These are phyloP conservation scores for Fonsecaea monophora DNA, from an alignment of 2,329 filamentous ascomycete genomes.

Conservation along the genomic window DNA sequence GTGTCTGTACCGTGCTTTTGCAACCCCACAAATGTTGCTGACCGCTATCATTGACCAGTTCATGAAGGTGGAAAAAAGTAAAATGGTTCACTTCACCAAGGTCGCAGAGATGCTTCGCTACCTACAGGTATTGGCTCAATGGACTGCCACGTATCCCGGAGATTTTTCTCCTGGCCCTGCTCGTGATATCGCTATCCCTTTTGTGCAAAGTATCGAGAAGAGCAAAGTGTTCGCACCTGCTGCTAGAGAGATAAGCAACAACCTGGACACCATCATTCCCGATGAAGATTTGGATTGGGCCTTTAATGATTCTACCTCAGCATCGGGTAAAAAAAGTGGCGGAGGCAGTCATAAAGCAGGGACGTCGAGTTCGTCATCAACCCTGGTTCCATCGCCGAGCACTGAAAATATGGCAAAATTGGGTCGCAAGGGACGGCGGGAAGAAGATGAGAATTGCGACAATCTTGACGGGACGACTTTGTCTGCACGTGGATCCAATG, in stretches of 20 bases:
- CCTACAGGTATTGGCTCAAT: slow-evolving; percentile 82
- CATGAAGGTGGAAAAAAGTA: slow-evolving; percentile 74
- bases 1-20: slow-evolving; percentile 92
- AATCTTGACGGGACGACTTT: slow-evolving; percentile 43
- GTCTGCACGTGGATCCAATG: slow-evolving; percentile 48
- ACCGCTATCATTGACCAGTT: slow-evolving; percentile 70
- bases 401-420: slow-evolving; percentile 27
- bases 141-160: slow-evolving; percentile 87
- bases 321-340: slow-evolving; percentile 22
- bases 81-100: slow-evolving; percentile 75
- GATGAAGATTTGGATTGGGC: slow-evolving; percentile 95
- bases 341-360: slow-evolving; percentile 22
- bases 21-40: slow-evolving; percentile 78
- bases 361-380: slow-evolving; percentile 29
- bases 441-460: slow-evolving; percentile 42
- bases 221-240: slow-evolving; percentile 84
- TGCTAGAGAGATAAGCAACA: slow-evolving; percentile 79
- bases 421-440: slow-evolving; percentile 47
- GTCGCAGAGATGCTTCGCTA: slow-evolving; percentile 83
- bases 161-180: slow-evolving; percentile 86
- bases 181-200: slow-evolving; percentile 72
- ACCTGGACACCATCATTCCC: slow-evolving; percentile 76
- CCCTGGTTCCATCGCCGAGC: slow-evolving; percentile 21
- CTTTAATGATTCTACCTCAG: slow-evolving; percentile 68
- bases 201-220: slow-evolving; percentile 75